These are phyloP conservation scores for Linum trigynum DNA, from an alignment of 345 rosid genomes.

Conservation along the genomic window DNA sequence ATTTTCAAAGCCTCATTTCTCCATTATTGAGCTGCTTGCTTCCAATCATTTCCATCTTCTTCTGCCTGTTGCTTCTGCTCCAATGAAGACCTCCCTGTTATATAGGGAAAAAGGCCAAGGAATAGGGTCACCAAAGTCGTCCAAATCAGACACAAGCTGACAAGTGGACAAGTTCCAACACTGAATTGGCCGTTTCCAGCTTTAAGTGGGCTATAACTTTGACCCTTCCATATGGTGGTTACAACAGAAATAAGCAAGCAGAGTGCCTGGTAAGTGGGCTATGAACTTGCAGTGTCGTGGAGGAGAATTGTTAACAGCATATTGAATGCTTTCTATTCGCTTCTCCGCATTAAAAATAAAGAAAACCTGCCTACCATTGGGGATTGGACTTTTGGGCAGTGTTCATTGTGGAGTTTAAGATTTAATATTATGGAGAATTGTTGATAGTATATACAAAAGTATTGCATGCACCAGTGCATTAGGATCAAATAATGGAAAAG, in stretches of 20 bases:
- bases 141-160: neutral
- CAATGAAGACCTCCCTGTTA: neutral
- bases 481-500: neutral
- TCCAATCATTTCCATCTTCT: neutral
- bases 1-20: neutral
- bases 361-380: neutral
- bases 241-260: too few species aligned
- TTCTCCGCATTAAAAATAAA: too few species aligned
- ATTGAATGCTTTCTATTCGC: too few species aligned
- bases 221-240: too few species aligned
- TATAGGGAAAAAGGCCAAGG: neutral
- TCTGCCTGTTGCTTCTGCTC: neutral
- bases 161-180: neutral
- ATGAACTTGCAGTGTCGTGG: too few species aligned
- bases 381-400: neutral
- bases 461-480: neutral
- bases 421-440: too few species aligned
- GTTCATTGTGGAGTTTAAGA: neutral
- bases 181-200: too few species aligned
- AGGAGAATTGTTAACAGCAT: too few species aligned
- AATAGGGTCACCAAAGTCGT: neutral
- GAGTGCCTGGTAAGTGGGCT: too few species aligned
- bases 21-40: neutral
- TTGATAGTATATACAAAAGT: neutral
- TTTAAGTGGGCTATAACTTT: too few species aligned